A percentile compares a stretch with the other conserved stretches of the same genome.
phyloP scores from a whole-genome alignment of 108 stramenopile genomes.

The Chaetoceros tenuissimus region DNA sequence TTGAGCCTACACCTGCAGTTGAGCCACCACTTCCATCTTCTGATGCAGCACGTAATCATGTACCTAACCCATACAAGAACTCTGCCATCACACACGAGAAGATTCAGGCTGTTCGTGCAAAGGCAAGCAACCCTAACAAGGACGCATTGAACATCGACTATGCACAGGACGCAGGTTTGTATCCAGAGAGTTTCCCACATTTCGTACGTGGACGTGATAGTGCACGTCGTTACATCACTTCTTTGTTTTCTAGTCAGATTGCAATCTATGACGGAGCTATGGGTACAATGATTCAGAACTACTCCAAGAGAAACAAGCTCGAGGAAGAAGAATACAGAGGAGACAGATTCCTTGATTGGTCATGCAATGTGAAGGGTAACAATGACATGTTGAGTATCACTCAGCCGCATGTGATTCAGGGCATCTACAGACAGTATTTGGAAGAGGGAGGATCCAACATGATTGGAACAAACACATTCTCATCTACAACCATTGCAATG shows the following conservation, averaged over 20 bases:
- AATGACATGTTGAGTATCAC: slow-evolving; percentile 96
- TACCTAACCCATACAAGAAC: slow-evolving; percentile 77
- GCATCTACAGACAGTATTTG: slow-evolving; percentile 91
- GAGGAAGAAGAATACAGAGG: slow-evolving; percentile 96
- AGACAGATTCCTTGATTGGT: slow-evolving; percentile 91
- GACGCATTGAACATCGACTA: slow-evolving; percentile 57
- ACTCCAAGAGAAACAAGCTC: slow-evolving; percentile 84
- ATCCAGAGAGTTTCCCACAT: slow-evolving; percentile 77
- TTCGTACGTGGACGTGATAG: slow-evolving; percentile 91
- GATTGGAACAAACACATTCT: slow-evolving; percentile 99
- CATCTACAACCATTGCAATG: slow-evolving; percentile 96
- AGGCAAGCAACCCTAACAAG: slow-evolving; percentile 38
- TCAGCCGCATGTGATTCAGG: slow-evolving; percentile 91
- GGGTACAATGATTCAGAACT: slow-evolving; percentile 99
- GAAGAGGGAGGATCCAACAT: slow-evolving; percentile 87
- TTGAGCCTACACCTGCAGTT: slow-evolving; percentile 50
- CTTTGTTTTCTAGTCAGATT: slow-evolving; percentile 75
- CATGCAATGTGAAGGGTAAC: slow-evolving; percentile 93
- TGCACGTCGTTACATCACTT: slow-evolving; percentile 80
- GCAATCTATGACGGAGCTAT: slow-evolving; percentile 98
- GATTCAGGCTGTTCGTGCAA: slow-evolving; percentile 66
- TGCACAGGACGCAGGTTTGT: slow-evolving; percentile 44
- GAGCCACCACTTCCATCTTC: slow-evolving; percentile 87
- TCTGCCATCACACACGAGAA: slow-evolving; percentile 66
- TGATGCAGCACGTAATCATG: slow-evolving; percentile 74